Conservation (phyloP, 257 asterid species). For the Paulownia fortunei region DNA sequence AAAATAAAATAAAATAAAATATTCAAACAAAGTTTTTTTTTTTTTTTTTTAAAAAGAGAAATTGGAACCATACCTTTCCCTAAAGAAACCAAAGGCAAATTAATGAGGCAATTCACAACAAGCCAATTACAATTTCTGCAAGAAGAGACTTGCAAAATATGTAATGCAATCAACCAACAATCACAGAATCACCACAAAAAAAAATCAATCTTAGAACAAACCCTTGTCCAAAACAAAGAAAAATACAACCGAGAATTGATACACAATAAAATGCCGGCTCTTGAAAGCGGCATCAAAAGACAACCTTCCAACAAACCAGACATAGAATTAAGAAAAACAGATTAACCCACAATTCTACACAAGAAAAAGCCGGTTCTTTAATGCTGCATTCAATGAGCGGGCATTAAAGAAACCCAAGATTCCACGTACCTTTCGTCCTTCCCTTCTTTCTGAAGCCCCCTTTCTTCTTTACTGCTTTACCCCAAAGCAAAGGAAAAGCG, state of each 20-base stretch:
- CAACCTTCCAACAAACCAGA: background rate
- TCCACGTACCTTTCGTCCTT: conserved; percentile 45
- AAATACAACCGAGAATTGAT: conserved; percentile 3
- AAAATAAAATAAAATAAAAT: background rate
- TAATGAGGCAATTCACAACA: background rate
- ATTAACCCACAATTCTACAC: conserved; percentile 17
- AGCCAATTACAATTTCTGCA: conserved; percentile 23
- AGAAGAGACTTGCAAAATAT: background rate
- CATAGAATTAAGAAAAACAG: background rate
- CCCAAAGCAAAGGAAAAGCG: conserved; percentile 46
- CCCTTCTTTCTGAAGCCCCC: conserved; percentile 20
- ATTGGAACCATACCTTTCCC: conserved; percentile 14
- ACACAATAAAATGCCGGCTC: background rate
- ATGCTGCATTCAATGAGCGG: conserved; percentile 32
- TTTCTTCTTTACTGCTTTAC: conserved; percentile 40
- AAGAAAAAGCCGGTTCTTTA: background rate
- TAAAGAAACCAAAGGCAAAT: conserved; percentile 28
- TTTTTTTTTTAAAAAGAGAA: no score
- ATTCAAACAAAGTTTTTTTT: no score
- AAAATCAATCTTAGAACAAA: conserved; percentile 23
- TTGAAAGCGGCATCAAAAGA: conserved; percentile 5
- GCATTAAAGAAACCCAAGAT: conserved; percentile 28
- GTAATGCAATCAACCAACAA: conserved; percentile 21
- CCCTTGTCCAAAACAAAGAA: conserved; percentile 14
- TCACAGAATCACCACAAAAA: background rate